Evolutionary conservation across 164 flowering plant species (phyloP).

Genomic region (Vitis riparia): DNA sequence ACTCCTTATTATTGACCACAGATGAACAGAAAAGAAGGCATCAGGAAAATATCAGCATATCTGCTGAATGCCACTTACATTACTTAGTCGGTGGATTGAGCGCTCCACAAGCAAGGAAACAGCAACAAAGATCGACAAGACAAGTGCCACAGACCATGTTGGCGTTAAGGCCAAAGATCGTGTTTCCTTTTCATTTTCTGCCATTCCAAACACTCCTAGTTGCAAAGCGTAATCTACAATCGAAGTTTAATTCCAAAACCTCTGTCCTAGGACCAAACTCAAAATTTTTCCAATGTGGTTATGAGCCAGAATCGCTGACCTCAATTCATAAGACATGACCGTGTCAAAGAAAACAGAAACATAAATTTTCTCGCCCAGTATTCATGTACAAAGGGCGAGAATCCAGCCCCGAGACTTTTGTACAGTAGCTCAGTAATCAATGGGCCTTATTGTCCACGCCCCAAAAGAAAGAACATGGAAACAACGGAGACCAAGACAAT

Average conservation of each 20-base stretch:
- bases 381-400: too few relatives aligned
- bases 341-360: too few relatives aligned
- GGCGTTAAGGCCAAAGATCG: conserved; percentile 94
- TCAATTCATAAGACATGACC: neutral
- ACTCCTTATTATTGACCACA: too few relatives aligned
- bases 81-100: conserved; percentile 73
- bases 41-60: neutral
- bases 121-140: conserved; percentile 80
- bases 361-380: too few relatives aligned
- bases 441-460: too few relatives aligned
- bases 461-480: too few relatives aligned
- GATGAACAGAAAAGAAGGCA: neutral
- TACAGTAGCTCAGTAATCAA: too few relatives aligned
- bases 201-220: conserved; percentile 33
- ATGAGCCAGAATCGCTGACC: neutral
- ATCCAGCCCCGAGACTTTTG: too few relatives aligned
- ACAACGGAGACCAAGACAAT: too few relatives aligned
- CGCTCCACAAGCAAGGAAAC: conserved; percentile 96
- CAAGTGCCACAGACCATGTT: conserved; percentile 97
- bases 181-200: conserved; percentile 38
- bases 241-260: neutral
- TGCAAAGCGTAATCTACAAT: neutral
- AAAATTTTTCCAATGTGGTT: neutral
- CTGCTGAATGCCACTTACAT: conserved; percentile 54
- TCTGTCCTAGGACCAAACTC: neutral